Conservation (phyloP, 306 rosid genomes). For the Casuarina cunninghamiana region DNA sequence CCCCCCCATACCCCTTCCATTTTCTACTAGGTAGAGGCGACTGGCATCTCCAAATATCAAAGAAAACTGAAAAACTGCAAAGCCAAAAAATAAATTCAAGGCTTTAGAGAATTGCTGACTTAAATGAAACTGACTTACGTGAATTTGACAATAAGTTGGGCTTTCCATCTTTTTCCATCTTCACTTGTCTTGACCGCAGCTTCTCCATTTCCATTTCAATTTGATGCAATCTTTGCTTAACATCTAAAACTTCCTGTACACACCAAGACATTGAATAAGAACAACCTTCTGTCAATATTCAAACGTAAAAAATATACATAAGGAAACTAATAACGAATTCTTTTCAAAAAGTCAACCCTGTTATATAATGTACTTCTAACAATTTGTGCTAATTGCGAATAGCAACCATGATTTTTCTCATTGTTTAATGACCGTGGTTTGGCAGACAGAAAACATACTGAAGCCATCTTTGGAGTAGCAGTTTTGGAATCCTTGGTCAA, state of each 20-base stretch:
- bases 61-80: not conserved
- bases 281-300: not conserved
- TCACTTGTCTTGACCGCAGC: constrained; percentile 27
- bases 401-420: not conserved
- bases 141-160: constrained; percentile 9
- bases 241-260: constrained; percentile 26
- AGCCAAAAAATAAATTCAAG: not conserved
- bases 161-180: constrained; percentile 18
- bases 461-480: constrained; percentile 3
- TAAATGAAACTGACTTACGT: constrained; percentile 12
- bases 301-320: not conserved
- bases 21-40: not conserved
- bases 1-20: not conserved
- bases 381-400: not conserved
- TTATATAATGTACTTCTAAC: not conserved
- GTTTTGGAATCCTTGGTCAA: constrained; percentile 11
- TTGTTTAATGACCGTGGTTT: not conserved
- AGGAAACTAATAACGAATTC: not conserved
- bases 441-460: constrained; percentile 8
- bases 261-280: not conserved
- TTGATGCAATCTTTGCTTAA: constrained; percentile 31
- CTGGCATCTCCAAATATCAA: not conserved
- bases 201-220: constrained; percentile 22
- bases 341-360: not conserved
- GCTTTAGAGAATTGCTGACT: not conserved